Evolutionary conservation across 2,329 filamentous ascomycete genomes (phyloP).

Genomic region (Fusarium sororula): DNA sequence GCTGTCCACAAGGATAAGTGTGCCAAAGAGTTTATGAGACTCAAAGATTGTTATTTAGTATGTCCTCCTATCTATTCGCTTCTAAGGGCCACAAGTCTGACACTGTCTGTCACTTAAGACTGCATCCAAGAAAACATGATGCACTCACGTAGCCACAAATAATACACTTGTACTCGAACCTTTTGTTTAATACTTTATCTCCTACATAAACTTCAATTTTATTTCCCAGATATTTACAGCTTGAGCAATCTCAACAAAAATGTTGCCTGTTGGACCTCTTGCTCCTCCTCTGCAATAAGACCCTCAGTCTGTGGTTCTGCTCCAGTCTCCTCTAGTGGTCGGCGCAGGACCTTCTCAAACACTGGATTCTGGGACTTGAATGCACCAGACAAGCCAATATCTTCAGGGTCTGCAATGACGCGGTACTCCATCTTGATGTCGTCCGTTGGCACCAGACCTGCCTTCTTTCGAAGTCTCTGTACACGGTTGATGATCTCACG

Average conservation of each 20-base stretch:
- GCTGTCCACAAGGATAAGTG: constrained; percentile 93
- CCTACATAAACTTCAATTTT: constrained; percentile 1
- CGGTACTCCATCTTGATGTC: constrained; percentile 95
- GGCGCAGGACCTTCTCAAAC: constrained; percentile 81
- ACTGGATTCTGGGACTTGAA: constrained; percentile 73
- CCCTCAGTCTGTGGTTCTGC: constrained; percentile 36
- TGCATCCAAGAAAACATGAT: constrained; percentile 42
- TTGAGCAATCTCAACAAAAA: constrained; percentile 81
- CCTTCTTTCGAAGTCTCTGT: constrained; percentile 92
- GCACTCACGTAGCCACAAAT: neutral
- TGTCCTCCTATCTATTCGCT: constrained; percentile 37
- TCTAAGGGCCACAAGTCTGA: neutral
- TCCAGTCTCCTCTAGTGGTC: constrained; percentile 70
- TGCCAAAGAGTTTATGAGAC: constrained; percentile 79
- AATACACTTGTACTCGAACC: constrained; percentile 12
- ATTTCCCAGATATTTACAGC: constrained; percentile 59
- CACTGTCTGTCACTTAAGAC: constrained; percentile 23
- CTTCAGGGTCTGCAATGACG: constrained; percentile 81
- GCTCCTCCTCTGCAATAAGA: constrained; percentile 82
- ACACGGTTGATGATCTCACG: constrained; percentile 94
- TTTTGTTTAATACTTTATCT: constrained; percentile 12
- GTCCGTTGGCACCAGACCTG: constrained; percentile 87
- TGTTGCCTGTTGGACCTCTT: constrained; percentile 84
- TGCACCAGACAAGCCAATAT: constrained; percentile 74
- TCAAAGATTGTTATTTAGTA: constrained; percentile 92